These are phyloP conservation scores for Xylariaceae sp. DNA, from an alignment of 2,329 filamentous ascomycete genomes.

Conservation along the genomic window DNA sequence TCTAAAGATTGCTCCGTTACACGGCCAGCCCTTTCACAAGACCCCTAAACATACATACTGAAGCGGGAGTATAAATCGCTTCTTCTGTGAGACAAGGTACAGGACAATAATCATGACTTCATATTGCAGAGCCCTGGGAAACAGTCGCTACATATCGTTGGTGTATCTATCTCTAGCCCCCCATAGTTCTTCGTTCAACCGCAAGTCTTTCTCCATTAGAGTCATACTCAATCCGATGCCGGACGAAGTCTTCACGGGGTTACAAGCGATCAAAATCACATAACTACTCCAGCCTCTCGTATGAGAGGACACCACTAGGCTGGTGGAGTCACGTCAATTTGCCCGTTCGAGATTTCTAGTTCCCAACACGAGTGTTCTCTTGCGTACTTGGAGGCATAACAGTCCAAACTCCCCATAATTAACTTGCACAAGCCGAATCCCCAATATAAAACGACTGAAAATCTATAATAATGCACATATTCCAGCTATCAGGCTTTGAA, in stretches of 20 bases:
- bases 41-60: conserved; percentile 1
- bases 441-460: no score
- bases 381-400: neutral
- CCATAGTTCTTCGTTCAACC: neutral
- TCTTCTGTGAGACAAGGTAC: conserved; percentile 10
- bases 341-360: conserved; percentile 12
- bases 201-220: neutral
- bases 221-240: neutral
- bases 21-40: conserved; percentile 8
- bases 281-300: neutral
- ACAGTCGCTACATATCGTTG: neutral
- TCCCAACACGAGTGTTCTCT: neutral
- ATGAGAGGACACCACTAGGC: neutral
- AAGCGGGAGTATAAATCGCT: conserved; percentile 9
- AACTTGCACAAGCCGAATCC: no score
- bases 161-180: neutral
- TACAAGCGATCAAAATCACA: no score
- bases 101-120: neutral
- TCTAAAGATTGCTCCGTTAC: conserved; percentile 18
- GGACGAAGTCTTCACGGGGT: neutral
- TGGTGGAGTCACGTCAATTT: conserved; percentile 12
- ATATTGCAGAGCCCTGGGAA: neutral
- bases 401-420: neutral
- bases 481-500: no score
- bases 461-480: no score